These are phyloP conservation scores for Teratosphaeria destructans DNA, from an alignment of 2,329 filamentous ascomycete genomes.

Conservation along the genomic window DNA sequence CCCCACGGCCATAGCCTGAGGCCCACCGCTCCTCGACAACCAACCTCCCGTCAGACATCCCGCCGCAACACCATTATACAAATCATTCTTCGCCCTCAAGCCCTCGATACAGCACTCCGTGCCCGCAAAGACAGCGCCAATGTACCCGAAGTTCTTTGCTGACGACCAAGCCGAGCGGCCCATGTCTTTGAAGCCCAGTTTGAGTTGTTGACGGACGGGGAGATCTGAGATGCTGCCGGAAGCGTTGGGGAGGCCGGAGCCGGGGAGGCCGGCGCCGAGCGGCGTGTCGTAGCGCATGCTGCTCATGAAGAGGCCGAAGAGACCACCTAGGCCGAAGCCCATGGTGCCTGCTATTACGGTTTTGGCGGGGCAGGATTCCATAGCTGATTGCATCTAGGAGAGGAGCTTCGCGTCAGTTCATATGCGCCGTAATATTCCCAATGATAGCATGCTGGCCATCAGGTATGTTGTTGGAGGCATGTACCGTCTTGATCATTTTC, in stretches of 20 bases:
- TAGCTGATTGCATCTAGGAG: constrained; percentile 62
- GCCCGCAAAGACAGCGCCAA: constrained; percentile 81
- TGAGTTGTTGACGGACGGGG: constrained; percentile 74
- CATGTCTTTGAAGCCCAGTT: constrained; percentile 88
- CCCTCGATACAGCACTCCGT: constrained; percentile 96
- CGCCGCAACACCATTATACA: constrained; percentile 75
- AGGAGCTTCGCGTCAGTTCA: neutral
- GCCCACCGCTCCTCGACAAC: constrained; percentile 75
- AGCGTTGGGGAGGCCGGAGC: constrained; percentile 28
- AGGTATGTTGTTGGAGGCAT: neutral
- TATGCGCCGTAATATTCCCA: neutral
- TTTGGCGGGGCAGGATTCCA: constrained; percentile 90
- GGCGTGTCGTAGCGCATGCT: constrained; percentile 98
- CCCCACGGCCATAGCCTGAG: constrained; percentile 76
- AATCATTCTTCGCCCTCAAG: constrained; percentile 82
- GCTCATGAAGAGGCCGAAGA: constrained; percentile 97
- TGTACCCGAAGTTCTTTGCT: constrained; percentile 90
- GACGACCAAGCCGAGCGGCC: constrained; percentile 69
- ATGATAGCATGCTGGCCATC: neutral
- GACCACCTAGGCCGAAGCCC: constrained; percentile 85
- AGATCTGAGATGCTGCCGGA: constrained; percentile 48
- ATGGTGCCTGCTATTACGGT: constrained; percentile 81
- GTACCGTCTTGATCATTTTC: constrained; percentile 38
- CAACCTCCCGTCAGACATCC: constrained; percentile 89
- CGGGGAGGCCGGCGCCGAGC: constrained; percentile 44